Evolutionary conservation across 2,329 filamentous ascomycete species (phyloP).

Genomic region (Fusarium nematophilum): DNA sequence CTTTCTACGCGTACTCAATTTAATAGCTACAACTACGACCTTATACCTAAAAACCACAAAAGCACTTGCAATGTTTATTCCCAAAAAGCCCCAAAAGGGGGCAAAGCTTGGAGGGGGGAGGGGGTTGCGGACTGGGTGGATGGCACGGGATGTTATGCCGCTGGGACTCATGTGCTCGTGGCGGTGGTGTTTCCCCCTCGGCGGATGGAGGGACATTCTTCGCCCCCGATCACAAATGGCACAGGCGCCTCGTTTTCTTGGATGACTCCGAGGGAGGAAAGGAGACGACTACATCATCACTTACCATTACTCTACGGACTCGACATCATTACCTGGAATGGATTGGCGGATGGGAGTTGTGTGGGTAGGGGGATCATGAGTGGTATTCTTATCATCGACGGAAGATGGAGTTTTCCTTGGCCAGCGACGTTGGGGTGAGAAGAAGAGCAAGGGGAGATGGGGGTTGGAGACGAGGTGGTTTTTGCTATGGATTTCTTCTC

Average conservation of each 20-base stretch:
- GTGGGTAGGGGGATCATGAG: slow-evolving; percentile 30
- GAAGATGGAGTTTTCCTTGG: slow-evolving; percentile 28
- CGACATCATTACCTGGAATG: slow-evolving; percentile 35
- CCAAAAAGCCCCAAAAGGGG: slow-evolving; percentile 23
- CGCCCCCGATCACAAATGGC: not conserved
- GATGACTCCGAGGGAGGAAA: slow-evolving; percentile 17
- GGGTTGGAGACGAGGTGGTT: slow-evolving; percentile 27
- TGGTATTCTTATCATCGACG: slow-evolving; percentile 34
- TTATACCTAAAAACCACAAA: slow-evolving; percentile 42
- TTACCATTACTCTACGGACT: slow-evolving; percentile 25
- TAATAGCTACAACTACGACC: slow-evolving; percentile 47
- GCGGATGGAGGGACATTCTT: not conserved
- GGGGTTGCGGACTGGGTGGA: slow-evolving; percentile 5
- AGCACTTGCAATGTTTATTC: slow-evolving; percentile 36
- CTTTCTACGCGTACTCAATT: slow-evolving; percentile 44
- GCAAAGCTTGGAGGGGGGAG: slow-evolving; percentile 7
- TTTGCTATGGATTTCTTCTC: slow-evolving; percentile 29
- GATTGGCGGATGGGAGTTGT: slow-evolving; percentile 34
- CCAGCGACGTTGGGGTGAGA: slow-evolving; percentile 9
- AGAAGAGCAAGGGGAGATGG: slow-evolving; percentile 18
- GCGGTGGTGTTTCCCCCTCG: no score
- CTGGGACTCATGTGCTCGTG: slow-evolving; percentile 11
- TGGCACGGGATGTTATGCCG: slow-evolving; percentile 5
- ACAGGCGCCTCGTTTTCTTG: slow-evolving; percentile 18
- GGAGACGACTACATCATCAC: slow-evolving; percentile 30